Conservation (phyloP, 1,284 basidiomycete genomes). For the Moesziomyces sp. region DNA sequence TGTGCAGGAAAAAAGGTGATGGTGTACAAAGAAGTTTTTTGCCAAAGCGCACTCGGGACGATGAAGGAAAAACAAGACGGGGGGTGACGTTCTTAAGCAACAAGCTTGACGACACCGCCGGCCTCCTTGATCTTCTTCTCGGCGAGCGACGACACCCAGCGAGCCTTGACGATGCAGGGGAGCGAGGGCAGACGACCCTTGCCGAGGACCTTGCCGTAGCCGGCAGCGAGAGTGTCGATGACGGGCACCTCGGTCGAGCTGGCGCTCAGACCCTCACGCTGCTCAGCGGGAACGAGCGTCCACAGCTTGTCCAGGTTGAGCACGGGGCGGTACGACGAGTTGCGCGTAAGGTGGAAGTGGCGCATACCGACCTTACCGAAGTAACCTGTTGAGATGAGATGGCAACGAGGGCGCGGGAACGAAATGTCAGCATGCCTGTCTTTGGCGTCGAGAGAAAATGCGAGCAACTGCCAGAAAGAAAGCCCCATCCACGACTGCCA, state of each 20-base stretch:
- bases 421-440: conserved; percentile 15
- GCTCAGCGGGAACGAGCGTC: conserved; percentile 66
- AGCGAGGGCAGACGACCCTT: conserved; percentile 66
- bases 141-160: conserved; percentile 66
- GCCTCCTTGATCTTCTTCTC: conserved; percentile 69
- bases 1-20: conserved; percentile 14
- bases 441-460: too few species aligned
- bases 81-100: conserved; percentile 24
- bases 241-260: conserved; percentile 65
- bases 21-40: conserved; percentile 13
- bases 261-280: conserved; percentile 59
- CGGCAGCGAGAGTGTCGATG: conserved; percentile 67
- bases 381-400: conserved; percentile 76
- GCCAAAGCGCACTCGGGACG: background rate
- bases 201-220: conserved; percentile 68
- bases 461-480: too few species aligned
- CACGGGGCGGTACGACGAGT: conserved; percentile 87
- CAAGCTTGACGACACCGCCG: conserved; percentile 67
- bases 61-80: conserved; percentile 1
- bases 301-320: conserved; percentile 77
- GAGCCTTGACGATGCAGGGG: conserved; percentile 67
- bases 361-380: conserved; percentile 96
- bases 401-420: too few species aligned
- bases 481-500: too few species aligned
- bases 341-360: conserved; percentile 94